phyloP scores from a whole-genome alignment of 768 basidiomycete genomes.

The Mycena alexandri region DNA sequence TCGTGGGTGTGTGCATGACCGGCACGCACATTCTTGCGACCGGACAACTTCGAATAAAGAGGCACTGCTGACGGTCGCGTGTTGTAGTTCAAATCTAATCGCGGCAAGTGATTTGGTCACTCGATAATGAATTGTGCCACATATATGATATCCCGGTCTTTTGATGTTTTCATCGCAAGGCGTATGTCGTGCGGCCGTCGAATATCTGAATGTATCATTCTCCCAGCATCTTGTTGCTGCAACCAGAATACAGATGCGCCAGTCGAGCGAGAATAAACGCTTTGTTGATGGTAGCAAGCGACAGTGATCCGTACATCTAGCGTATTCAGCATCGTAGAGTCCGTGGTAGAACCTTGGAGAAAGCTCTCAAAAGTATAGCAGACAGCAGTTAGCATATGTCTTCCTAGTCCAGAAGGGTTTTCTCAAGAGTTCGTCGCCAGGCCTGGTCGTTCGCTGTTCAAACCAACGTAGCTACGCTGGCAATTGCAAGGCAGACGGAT shows the following conservation, averaged over 20 bases:
- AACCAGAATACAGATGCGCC: background rate
- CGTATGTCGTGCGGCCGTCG: too few species aligned
- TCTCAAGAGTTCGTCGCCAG: background rate
- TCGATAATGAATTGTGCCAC: background rate
- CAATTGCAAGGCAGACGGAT: too few species aligned
- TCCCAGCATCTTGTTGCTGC: background rate
- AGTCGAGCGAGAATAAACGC: background rate
- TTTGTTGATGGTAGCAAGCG: background rate
- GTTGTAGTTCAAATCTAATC: slow-evolving; percentile 16
- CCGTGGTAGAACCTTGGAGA: background rate
- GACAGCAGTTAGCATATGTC: slow-evolving; percentile 12
- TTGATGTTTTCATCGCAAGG: too few species aligned
- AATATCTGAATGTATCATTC: background rate
- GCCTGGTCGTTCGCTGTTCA: slow-evolving; percentile 5
- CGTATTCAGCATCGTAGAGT: background rate
- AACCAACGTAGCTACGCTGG: too few species aligned
- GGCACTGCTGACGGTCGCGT: slow-evolving; percentile 22
- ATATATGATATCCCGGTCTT: too few species aligned
- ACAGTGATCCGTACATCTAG: slow-evolving; percentile 7
- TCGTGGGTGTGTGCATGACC: slow-evolving; percentile 3
- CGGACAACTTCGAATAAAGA: slow-evolving; percentile 2
- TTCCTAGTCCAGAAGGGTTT: background rate
- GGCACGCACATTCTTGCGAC: background rate
- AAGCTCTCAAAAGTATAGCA: background rate
- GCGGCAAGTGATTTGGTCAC: slow-evolving; percentile 15